These are phyloP conservation scores for Setomelanomma holmii DNA, from an alignment of 2,329 filamentous ascomycete genomes.

Conservation along the genomic window DNA sequence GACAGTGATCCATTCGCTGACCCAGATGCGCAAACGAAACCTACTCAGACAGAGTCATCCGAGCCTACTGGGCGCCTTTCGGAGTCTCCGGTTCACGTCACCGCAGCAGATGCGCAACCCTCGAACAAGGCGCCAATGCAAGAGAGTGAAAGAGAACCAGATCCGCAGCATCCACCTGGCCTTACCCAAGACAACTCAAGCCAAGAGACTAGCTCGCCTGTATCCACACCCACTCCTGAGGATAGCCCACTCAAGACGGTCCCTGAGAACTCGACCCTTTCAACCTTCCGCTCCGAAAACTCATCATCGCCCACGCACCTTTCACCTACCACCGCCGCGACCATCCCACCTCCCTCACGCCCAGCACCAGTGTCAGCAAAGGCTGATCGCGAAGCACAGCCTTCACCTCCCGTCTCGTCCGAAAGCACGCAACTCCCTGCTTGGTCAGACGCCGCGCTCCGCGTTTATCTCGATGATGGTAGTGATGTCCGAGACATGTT, in stretches of 20 bases:
- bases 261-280: slow-evolving; percentile 31
- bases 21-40: slow-evolving; percentile 44
- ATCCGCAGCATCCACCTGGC: slow-evolving; percentile 62
- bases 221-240: slow-evolving; percentile 45
- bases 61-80: slow-evolving; percentile 54
- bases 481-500: slow-evolving; percentile 89
- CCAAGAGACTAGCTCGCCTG: slow-evolving; percentile 60
- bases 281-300: slow-evolving; percentile 22
- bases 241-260: slow-evolving; percentile 39
- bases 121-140: slow-evolving; percentile 26
- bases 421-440: slow-evolving; percentile 64
- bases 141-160: slow-evolving; percentile 35
- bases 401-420: slow-evolving; percentile 39
- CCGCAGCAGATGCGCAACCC: slow-evolving; percentile 59
- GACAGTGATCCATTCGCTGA: slow-evolving; percentile 55
- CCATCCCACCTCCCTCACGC: slow-evolving; percentile 39
- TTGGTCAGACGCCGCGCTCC: slow-evolving; percentile 87
- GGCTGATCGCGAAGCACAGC: slow-evolving; percentile 17
- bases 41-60: slow-evolving; percentile 20
- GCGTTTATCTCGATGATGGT: slow-evolving; percentile 89
- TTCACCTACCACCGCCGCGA: slow-evolving; percentile 19
- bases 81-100: slow-evolving; percentile 73
- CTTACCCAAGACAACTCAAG: slow-evolving; percentile 76
- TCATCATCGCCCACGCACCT: slow-evolving; percentile 34
- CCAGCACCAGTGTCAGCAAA: slow-evolving; percentile 45